A percentile compares a stretch with the other conserved stretches of the same genome.
Conservation (phyloP, 148 eudicot species). For the Camellia lanceoleosa region DNA sequence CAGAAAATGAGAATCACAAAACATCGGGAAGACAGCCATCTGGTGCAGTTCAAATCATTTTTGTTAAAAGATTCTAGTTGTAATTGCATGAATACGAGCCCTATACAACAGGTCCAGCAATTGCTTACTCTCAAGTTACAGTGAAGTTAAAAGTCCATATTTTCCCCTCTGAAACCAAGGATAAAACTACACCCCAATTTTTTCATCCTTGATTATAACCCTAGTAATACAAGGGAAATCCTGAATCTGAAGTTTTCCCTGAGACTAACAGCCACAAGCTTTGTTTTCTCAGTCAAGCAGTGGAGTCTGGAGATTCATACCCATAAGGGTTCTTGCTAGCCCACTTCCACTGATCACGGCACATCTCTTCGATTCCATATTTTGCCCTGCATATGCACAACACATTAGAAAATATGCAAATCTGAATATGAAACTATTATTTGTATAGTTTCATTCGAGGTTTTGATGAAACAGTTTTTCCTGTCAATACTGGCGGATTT, state of each 20-base stretch:
- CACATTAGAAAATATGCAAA: not conserved
- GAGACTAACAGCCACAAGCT: not conserved
- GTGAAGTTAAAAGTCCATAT: not conserved
- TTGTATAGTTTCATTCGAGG: not conserved
- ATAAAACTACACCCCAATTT: not conserved
- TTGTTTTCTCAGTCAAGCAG: slow-evolving; percentile 21
- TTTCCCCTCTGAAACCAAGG: not conserved
- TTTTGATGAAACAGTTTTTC: not conserved
- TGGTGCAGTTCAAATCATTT: not conserved
- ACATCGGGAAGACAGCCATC: too few relatives aligned
- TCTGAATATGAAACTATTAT: not conserved
- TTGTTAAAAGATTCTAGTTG: not conserved
- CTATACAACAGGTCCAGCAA: not conserved
- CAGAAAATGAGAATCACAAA: too few relatives aligned
- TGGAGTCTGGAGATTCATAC: slow-evolving; percentile 45
- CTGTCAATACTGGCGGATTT: not conserved
- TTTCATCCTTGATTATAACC: not conserved
- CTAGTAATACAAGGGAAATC: not conserved
- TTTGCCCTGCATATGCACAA: slow-evolving; percentile 57
- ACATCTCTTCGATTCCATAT: slow-evolving; percentile 82
- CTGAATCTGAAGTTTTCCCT: not conserved
- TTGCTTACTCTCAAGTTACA: not conserved
- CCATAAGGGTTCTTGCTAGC: slow-evolving; percentile 93
- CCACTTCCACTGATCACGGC: slow-evolving; percentile 95
- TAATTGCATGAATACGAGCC: not conserved